A percentile compares a stretch with the other conserved stretches of the same genome.
phyloP scores from a whole-genome alignment of 306 rosid genomes.

The Vigna mungo region DNA sequence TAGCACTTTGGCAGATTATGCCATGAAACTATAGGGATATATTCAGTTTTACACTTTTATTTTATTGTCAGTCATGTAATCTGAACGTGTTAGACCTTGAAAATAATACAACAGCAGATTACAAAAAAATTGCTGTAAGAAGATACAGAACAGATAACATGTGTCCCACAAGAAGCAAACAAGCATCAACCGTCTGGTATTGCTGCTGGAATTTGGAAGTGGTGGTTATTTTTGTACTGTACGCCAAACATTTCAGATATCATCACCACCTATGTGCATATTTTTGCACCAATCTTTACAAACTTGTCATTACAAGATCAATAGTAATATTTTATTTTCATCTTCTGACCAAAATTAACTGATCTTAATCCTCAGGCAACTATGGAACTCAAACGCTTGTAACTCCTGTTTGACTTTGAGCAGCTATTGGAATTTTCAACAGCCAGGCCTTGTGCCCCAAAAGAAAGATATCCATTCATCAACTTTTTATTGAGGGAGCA shows the following conservation, averaged over 20 bases:
- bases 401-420: conserved; percentile 46
- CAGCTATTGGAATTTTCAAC: conserved; percentile 59
- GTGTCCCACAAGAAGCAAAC: neutral
- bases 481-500: conserved; percentile 61
- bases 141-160: neutral
- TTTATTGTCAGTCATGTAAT: neutral
- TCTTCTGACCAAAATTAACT: neutral
- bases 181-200: neutral
- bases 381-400: conserved; percentile 55
- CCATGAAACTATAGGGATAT: neutral
- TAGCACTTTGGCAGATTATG: neutral
- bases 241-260: neutral
- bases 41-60: neutral
- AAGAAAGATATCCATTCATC: conserved; percentile 71
- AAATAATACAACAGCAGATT: neutral
- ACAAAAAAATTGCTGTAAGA: neutral
- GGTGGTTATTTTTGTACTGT: neutral
- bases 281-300: neutral
- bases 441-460: conserved; percentile 71
- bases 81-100: neutral
- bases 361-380: conserved; percentile 50
- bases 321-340: conserved; percentile 6
- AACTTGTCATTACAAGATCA: conserved; percentile 8
- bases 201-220: conserved; percentile 1
- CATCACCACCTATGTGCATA: neutral